Conservation (phyloP, 495 filamentous ascomycete species). For the Aspergillus bertholletiae region DNA sequence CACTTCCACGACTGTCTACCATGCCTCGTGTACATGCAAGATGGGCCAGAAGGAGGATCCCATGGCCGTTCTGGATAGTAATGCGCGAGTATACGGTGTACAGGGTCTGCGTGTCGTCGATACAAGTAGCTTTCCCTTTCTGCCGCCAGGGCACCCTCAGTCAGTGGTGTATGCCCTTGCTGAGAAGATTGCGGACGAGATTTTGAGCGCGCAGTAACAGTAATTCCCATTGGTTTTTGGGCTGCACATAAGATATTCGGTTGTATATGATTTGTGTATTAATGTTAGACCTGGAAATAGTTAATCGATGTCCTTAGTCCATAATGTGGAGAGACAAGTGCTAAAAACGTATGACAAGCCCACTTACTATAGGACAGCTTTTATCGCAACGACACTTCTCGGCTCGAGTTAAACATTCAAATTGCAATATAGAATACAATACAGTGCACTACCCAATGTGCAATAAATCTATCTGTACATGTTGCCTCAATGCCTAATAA, state of each 20-base stretch:
- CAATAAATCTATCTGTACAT: constrained; percentile 41
- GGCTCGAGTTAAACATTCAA: constrained; percentile 8
- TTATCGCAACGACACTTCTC: neutral
- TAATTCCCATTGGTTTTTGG: neutral
- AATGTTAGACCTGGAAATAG: too few species aligned
- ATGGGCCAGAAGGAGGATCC: constrained; percentile 43
- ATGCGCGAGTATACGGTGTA: constrained; percentile 46
- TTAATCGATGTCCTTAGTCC: too few species aligned
- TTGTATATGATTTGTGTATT: neutral
- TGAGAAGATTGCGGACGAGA: constrained; percentile 55
- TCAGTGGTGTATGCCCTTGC: constrained; percentile 47
- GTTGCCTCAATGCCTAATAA: neutral
- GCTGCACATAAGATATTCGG: neutral
- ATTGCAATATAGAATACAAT: constrained; percentile 28
- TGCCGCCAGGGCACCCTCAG: constrained; percentile 52
- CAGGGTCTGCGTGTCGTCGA: constrained; percentile 51
- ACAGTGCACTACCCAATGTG: constrained; percentile 33
- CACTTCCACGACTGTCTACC: constrained; percentile 41
- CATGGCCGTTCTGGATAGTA: constrained; percentile 49
- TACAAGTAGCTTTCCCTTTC: constrained; percentile 44
- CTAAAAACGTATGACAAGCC: too few species aligned
- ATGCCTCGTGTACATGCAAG: constrained; percentile 45
- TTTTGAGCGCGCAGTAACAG: constrained; percentile 14
- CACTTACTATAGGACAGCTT: neutral
- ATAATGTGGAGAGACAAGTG: too few species aligned